Percentiles rank a stretch among this genome's conserved stretches.
These are phyloP conservation scores for Yarrowia alimentaria DNA, from an alignment of 805 yeast genomes.

Conservation along the genomic window DNA sequence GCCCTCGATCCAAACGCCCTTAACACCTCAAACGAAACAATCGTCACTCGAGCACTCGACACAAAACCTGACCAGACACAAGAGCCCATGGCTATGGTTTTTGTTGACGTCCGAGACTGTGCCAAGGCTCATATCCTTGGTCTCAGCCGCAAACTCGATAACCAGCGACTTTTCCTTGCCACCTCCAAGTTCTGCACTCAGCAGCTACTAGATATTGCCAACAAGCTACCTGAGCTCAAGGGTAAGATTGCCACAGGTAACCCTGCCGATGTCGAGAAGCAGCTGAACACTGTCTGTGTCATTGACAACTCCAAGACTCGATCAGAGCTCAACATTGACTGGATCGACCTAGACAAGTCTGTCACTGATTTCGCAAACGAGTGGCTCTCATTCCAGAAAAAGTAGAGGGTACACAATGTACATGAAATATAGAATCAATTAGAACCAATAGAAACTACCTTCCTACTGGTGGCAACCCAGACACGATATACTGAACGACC, in stretches of 20 bases:
- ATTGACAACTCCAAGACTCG: conserved; percentile 1
- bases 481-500: too few relatives aligned
- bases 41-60: not conserved
- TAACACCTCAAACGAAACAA: conserved; percentile 39
- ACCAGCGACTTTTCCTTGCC: conserved; percentile 34
- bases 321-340: not conserved
- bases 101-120: conserved; percentile 60
- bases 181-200: conserved; percentile 29
- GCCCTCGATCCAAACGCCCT: conserved; percentile 33
- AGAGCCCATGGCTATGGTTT: conserved; percentile 29
- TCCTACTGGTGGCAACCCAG: too few relatives aligned
- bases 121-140: conserved; percentile 56
- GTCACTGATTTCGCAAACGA: not conserved
- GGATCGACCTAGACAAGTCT: conserved; percentile 1
- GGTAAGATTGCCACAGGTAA: conserved; percentile 1
- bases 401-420: too few relatives aligned
- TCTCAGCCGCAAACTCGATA: conserved; percentile 37
- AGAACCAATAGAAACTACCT: too few relatives aligned
- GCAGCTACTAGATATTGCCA: conserved; percentile 30
- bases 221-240: conserved; percentile 6
- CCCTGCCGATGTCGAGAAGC: not conserved
- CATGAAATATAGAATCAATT: too few relatives aligned
- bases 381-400: too few relatives aligned
- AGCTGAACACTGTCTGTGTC: not conserved
- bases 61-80: not conserved